A percentile compares a stretch with the other conserved stretches of the same genome.
Evolutionary conservation across 257 asterid species (phyloP).

Genomic region (Euphrasia confusa): DNA sequence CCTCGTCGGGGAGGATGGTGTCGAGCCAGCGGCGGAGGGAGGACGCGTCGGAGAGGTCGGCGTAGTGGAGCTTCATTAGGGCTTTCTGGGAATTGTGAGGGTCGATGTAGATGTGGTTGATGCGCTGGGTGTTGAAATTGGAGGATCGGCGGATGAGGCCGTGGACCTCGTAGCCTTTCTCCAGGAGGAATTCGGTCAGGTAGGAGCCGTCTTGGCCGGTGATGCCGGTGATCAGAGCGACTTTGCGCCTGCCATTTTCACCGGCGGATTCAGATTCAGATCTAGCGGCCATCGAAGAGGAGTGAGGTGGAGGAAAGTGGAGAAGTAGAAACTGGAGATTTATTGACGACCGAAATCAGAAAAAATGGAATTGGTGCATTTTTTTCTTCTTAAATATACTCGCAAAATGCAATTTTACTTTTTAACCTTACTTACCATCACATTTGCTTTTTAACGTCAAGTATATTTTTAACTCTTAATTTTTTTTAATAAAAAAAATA

Average conservation of each 20-base stretch:
- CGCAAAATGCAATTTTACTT: too few species aligned
- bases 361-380: too few species aligned
- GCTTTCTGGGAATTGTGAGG: slow-evolving; percentile 92
- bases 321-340: background rate
- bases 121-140: slow-evolving; percentile 94
- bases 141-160: slow-evolving; percentile 96
- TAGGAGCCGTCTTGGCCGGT: slow-evolving; percentile 98
- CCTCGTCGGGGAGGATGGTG: slow-evolving; percentile 82
- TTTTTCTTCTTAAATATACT: too few species aligned
- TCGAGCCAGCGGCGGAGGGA: slow-evolving; percentile 99
- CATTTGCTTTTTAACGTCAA: too few species aligned
- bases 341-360: background rate
- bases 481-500: too few species aligned
- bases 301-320: background rate
- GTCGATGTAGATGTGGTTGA: slow-evolving; percentile 94
- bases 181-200: slow-evolving; percentile 78
- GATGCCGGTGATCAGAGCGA: slow-evolving; percentile 97
- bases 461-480: too few species aligned
- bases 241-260: slow-evolving; percentile 39
- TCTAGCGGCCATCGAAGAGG: slow-evolving; percentile 29
- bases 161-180: slow-evolving; percentile 83
- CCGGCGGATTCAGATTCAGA: slow-evolving; percentile 34
- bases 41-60: slow-evolving; percentile 94
- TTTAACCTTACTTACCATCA: too few species aligned
- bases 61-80: slow-evolving; percentile 91